Evolutionary conservation across 2,329 filamentous ascomycete species (phyloP), one percentile per base, ranked within the genome.

Genomic region (Clonostachys rosea): DNA sequence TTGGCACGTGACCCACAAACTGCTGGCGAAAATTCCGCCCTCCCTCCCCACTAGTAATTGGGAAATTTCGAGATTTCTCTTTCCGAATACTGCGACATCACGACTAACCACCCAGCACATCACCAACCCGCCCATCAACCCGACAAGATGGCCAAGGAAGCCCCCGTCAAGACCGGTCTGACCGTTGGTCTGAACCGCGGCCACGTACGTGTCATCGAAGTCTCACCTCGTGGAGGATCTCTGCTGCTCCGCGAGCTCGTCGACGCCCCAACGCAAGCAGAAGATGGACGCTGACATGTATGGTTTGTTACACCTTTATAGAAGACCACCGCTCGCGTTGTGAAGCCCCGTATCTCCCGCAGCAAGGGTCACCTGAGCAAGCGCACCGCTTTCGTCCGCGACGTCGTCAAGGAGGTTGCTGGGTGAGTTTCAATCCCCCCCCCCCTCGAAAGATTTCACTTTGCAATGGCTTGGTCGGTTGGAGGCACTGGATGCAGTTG

Each of bases 331-430:
- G 70, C 84, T 63, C 83, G 89, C 68, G 85, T 87, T 66, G 72
- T 75, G 71, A 91, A 91, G 81, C 82, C 83, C 66, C 83, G 86
- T 65, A 82, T 91, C 65, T 89, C 85, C 67, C 80, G 86, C 63
- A 91, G 85, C 79, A 97, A 96, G 84, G 94, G 94, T 63, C 89
- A 94, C 77, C 79, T 95, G 68, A 95, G 89, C 80, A 96, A 95
- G 86, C 86, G 91, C 68, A 97, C 94, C 63, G 85, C 88, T 64
- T 97, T 99, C 78, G 92, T 97, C 63, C 84, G 94, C 64, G 91
- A 96, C 69, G 87, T 99, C 70, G 90, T 96, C 74, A 95, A 95
- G 83, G 94, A 99, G 81, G 94, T 97, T 73, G 86, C 91, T 74
- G 94, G 88, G 87, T 91, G 84, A 67, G 86, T 81, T 55, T 12